Base-by-base conservation (phyloP, 257 asterid species). In the Asclepias syriaca region DNA sequence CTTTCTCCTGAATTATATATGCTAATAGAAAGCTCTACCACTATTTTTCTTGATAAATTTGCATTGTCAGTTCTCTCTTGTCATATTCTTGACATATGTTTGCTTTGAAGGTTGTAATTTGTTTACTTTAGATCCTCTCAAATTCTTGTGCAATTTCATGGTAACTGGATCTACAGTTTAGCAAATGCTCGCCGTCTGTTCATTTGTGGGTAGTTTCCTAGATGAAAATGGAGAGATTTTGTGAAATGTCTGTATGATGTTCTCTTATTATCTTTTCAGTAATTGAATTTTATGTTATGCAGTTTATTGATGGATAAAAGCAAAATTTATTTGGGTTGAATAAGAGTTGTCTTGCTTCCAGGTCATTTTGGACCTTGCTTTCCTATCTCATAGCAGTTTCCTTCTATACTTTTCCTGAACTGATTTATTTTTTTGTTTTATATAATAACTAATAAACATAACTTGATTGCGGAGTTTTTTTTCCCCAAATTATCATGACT, bases 1-100 rank as follows among this genome's bases (percentile, higher is more conserved):
- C 71, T 29, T 63, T 37, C 76, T 65, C 49, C 69, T 70, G 64
- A 45, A 56, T 69, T 53, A 21, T 54, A 15, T 66, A 8, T 40
- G 49, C 70, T 63, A 29, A 5, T 14, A 4, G 65, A 12, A 32
- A 69, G 1, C 53, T 53, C 22, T 15, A 37, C 3, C 0, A 27
- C 21, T 54, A 12, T 34, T n/a, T 39, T 69, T 39, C n/a, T 4
- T n/a, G 73, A 4, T n/a, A n/a, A 49, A 51, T 67, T 67, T 67
- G 45, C 21, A 21, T 3, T 48, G 22, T 40, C 5, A n/a, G 49
- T 16, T 13, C 45, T 22, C 1, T 16, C 43, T 45, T 40, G 69
- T 65, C 12, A 22, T 27, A 6, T 39, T 66, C 68, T 60, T 10
- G 34, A 43, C 5, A 51, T 21, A 48, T 15, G 3, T 48, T 16